Percentiles rank a stretch among this genome's conserved stretches.
Evolutionary conservation across 768 basidiomycete genomes (phyloP).

Genomic region (Boletus rubroflammeus): DNA sequence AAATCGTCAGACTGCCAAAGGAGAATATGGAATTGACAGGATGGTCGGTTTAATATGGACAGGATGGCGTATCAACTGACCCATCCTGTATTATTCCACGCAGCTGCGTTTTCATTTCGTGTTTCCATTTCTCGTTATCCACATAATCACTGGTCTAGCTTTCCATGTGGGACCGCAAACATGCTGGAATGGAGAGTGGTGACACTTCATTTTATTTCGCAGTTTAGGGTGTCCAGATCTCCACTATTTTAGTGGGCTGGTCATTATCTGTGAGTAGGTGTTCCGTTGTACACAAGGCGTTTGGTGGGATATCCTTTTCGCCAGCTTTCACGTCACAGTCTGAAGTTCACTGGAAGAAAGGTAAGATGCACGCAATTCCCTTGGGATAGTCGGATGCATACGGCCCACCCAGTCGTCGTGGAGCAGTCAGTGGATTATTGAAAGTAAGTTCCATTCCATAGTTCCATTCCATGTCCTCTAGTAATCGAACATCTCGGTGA

Average conservation of each 20-base stretch:
- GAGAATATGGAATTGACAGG: not conserved
- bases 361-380: not conserved
- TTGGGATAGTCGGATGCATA: not conserved
- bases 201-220: not conserved
- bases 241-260: no score
- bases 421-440: not conserved
- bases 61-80: not conserved
- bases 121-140: not conserved
- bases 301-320: not conserved
- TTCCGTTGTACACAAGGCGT: not conserved
- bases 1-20: not conserved
- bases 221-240: no score
- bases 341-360: not conserved
- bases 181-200: not conserved
- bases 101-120: not conserved
- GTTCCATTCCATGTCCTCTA: not conserved
- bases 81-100: not conserved
- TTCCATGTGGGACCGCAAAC: not conserved
- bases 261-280: not conserved
- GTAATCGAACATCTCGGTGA: no score
- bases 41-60: not conserved
- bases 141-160: not conserved
- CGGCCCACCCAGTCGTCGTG: not conserved
- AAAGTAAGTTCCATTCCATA: not conserved
- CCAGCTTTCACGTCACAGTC: not conserved